Conservation (phyloP, 2,329 filamentous ascomycete genomes). For the Thielaviopsis populi region DNA sequence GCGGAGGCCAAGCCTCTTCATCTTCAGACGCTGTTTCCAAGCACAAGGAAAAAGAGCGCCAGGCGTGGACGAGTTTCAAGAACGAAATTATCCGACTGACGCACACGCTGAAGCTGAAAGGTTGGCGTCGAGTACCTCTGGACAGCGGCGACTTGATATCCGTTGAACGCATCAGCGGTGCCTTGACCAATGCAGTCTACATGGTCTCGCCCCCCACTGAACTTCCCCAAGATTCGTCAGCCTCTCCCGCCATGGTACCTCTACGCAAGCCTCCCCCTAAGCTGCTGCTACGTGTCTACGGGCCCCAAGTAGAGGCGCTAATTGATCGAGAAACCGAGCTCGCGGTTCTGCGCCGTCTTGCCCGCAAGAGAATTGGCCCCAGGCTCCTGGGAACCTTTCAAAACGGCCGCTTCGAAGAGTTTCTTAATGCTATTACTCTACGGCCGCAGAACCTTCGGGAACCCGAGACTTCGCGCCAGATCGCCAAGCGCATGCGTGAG, state of each 20-base stretch:
- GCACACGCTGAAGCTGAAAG: conserved; percentile 79
- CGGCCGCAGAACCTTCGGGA: conserved; percentile 62
- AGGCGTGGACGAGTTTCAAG: conserved; percentile 78
- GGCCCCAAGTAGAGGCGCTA: conserved; percentile 84
- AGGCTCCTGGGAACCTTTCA: conserved; percentile 79
- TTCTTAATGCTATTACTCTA: conserved; percentile 69
- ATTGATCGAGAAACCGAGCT: conserved; percentile 90
- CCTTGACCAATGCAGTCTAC: conserved; percentile 91
- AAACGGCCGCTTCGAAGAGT: conserved; percentile 94
- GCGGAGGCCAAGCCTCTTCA: conserved; percentile 34
- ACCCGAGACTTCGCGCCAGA: conserved; percentile 73
- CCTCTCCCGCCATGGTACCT: conserved; percentile 27
- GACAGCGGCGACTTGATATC: conserved; percentile 52
- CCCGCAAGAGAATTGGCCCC: conserved; percentile 84
- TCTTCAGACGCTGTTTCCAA: conserved; percentile 21
- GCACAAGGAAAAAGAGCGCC: conserved; percentile 47
- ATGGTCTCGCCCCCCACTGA: conserved; percentile 65
- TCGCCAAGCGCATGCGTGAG: conserved; percentile 94
- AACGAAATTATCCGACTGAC: conserved; percentile 77
- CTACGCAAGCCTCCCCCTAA: conserved; percentile 39
- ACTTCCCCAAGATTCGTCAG: conserved; percentile 19
- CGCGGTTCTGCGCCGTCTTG: conserved; percentile 68
- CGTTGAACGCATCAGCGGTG: conserved; percentile 70
- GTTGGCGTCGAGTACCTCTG: conserved; percentile 72
- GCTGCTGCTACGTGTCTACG: conserved; percentile 80